Conservation (phyloP, 2,329 filamentous ascomycete genomes). For the Fonsecaea nubica region DNA sequence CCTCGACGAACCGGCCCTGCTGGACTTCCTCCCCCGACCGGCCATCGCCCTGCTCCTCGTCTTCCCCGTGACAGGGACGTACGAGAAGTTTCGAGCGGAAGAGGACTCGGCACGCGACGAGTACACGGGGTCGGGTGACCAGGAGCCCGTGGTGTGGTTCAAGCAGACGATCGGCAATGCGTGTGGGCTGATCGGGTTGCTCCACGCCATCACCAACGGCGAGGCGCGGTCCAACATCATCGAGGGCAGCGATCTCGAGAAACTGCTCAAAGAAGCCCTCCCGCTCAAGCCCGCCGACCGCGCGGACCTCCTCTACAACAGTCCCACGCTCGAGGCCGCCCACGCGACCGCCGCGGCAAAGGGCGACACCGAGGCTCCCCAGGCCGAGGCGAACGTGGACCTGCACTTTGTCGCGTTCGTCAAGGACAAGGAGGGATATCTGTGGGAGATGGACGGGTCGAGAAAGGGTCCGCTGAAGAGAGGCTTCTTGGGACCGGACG, state of each 20-base stretch:
- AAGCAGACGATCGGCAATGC: slow-evolving; percentile 93
- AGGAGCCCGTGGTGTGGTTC: slow-evolving; percentile 88
- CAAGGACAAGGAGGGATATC: slow-evolving; percentile 70
- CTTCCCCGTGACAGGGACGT: slow-evolving; percentile 80
- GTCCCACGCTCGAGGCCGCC: slow-evolving; percentile 74
- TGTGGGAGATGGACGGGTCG: slow-evolving; percentile 82
- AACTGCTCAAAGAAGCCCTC: slow-evolving; percentile 72
- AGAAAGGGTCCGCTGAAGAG: slow-evolving; percentile 76
- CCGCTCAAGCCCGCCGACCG: slow-evolving; percentile 71
- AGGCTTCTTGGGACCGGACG: slow-evolving; percentile 63
- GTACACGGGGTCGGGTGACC: slow-evolving; percentile 71
- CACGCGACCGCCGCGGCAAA: slow-evolving; percentile 77
- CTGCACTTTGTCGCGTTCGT: slow-evolving; percentile 97
- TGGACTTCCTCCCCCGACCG: slow-evolving; percentile 86
- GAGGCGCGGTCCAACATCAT: slow-evolving; percentile 68
- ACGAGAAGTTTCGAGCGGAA: slow-evolving; percentile 75
- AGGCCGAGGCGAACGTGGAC: slow-evolving; percentile 81
- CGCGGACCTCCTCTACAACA: slow-evolving; percentile 77
- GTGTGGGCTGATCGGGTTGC: slow-evolving; percentile 85
- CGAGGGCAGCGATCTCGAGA: slow-evolving; percentile 53
- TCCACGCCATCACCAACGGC: slow-evolving; percentile 84
- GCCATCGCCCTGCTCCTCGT: slow-evolving; percentile 88
- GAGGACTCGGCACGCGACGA: slow-evolving; percentile 71
- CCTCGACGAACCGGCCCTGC: slow-evolving; percentile 81
- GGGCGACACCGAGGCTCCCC: slow-evolving; percentile 80